phyloP scores from a whole-genome alignment of 1,284 basidiomycete species.

The Pterula multifida region DNA sequence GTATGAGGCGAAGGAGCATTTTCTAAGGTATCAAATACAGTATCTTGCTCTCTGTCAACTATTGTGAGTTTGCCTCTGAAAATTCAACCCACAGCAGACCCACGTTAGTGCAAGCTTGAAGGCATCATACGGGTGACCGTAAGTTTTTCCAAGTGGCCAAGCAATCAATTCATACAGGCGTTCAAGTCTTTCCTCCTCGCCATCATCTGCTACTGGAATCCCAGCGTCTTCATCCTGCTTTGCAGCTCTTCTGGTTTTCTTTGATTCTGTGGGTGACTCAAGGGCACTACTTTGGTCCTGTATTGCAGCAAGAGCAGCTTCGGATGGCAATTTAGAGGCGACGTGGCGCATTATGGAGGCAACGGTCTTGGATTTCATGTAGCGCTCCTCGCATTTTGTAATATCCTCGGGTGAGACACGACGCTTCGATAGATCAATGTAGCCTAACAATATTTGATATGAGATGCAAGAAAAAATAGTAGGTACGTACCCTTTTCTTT shows the following conservation, averaged over 20 bases:
- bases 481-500: conserved; percentile 85
- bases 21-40: conserved; percentile 68
- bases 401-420: conserved; percentile 99
- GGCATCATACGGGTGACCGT: conserved; percentile 94
- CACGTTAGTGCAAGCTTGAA: conserved; percentile 94
- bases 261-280: conserved; percentile 31
- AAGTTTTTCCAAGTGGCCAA: conserved; percentile 90
- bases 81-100: conserved; percentile 19
- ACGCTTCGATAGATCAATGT: conserved; percentile 98
- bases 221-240: conserved; percentile 31
- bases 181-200: conserved; percentile 70
- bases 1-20: conserved; percentile 52
- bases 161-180: conserved; percentile 83
- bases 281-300: conserved; percentile 19
- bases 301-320: conserved; percentile 23
- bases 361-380: conserved; percentile 95
- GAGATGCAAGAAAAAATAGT: conserved; percentile 4
- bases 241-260: conserved; percentile 32
- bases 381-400: conserved; percentile 95
- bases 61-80: conserved; percentile 5
- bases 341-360: conserved; percentile 92
- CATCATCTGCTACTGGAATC: conserved; percentile 26
- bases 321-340: conserved; percentile 69
- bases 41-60: conserved; percentile 67
- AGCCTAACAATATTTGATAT: conserved; percentile 42